Evolutionary conservation across 2,329 filamentous ascomycete species (phyloP).

Genomic region (Lasiodiplodia theobromae): DNA sequence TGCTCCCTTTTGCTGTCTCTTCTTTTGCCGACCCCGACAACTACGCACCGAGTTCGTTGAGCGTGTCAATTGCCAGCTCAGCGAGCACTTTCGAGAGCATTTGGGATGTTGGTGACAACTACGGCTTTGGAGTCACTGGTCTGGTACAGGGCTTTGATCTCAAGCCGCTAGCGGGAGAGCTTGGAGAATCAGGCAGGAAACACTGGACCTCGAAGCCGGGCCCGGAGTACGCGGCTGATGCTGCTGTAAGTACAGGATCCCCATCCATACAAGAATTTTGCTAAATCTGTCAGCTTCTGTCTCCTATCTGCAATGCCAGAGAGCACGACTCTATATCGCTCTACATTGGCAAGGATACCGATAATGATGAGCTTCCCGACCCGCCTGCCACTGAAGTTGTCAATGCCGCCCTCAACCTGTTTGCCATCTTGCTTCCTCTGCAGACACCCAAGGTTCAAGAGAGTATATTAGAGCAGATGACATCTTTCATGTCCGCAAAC

Average conservation of each 20-base stretch:
- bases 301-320: conserved; percentile 79
- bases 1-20: conserved; percentile 86
- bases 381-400: conserved; percentile 92
- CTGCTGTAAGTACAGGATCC: conserved; percentile 34
- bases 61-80: conserved; percentile 87
- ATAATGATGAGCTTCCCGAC: conserved; percentile 63
- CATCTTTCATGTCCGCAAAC: conserved; percentile 83
- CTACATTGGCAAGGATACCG: conserved; percentile 67
- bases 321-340: conserved; percentile 89
- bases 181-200: conserved; percentile 49
- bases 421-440: conserved; percentile 87
- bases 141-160: conserved; percentile 80
- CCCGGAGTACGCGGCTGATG: conserved; percentile 70
- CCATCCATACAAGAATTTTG: conserved; percentile 22
- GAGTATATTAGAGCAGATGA: conserved; percentile 91
- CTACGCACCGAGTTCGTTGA: conserved; percentile 72
- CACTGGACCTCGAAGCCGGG: conserved; percentile 63
- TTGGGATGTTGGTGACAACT: conserved; percentile 95
- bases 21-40: conserved; percentile 93
- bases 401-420: conserved; percentile 91
- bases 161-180: conserved; percentile 70
- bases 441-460: conserved; percentile 93
- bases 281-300: conserved; percentile 44
- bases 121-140: conserved; percentile 90
- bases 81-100: conserved; percentile 90